Evolutionary conservation across 2,329 filamentous ascomycete genomes (phyloP).

Genomic region (Penicillium glabrum): DNA sequence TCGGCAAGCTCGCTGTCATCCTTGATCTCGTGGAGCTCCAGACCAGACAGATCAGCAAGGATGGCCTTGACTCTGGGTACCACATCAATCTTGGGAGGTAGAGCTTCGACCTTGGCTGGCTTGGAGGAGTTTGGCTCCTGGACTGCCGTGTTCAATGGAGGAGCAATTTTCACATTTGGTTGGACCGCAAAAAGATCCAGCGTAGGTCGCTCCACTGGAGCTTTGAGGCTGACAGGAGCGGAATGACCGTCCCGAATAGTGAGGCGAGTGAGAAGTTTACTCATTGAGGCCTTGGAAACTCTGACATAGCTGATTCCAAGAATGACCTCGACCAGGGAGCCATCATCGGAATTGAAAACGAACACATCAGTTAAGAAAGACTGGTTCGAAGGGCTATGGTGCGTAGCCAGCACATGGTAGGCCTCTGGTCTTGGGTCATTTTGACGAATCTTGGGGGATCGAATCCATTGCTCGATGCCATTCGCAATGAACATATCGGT

Average conservation of each 20-base stretch:
- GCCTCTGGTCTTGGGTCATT: not conserved
- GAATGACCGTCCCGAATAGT: not conserved
- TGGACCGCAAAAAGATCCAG: not conserved
- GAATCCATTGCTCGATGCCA: slow-evolving; percentile 31
- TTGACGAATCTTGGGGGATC: slow-evolving; percentile 17
- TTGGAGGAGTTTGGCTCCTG: not conserved
- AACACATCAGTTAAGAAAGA: slow-evolving; percentile 33
- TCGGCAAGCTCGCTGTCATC: slow-evolving; percentile 40
- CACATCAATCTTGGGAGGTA: not conserved
- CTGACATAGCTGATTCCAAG: slow-evolving; percentile 31
- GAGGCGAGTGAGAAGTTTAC: slow-evolving; percentile 10
- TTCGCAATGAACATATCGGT: slow-evolving; percentile 33
- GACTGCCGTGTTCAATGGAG: not conserved
- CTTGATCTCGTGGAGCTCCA: slow-evolving; percentile 40
- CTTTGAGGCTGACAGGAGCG: not conserved
- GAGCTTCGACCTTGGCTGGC: not conserved
- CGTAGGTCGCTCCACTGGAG: not conserved
- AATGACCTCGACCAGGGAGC: slow-evolving; percentile 29
- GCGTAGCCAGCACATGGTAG: not conserved
- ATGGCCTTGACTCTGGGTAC: not conserved
- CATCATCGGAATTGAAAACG: slow-evolving; percentile 29
- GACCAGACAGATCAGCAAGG: slow-evolving; percentile 26
- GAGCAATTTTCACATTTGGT: not conserved
- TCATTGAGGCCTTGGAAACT: slow-evolving; percentile 24
- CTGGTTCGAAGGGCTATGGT: slow-evolving; percentile 6